Evolutionary conservation across 1,284 basidiomycete genomes (phyloP).

Genomic region (Trichosporon inkin): DNA sequence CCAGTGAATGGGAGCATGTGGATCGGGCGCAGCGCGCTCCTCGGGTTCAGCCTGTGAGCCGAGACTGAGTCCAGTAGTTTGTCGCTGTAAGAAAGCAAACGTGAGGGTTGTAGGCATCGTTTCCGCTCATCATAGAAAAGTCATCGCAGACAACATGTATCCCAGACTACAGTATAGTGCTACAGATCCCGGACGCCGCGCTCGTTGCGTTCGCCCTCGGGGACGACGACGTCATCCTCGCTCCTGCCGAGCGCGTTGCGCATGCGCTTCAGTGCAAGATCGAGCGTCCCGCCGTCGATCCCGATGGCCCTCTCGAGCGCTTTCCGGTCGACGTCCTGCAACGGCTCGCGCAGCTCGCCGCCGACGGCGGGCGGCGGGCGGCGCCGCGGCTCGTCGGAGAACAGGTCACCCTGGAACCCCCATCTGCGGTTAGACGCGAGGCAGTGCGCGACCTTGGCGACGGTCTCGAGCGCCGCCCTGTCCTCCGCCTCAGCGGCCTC

Average conservation of each 20-base stretch:
- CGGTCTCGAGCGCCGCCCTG: neutral
- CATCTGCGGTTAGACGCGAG: slow-evolving; percentile 15
- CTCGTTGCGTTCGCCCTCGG: slow-evolving; percentile 20
- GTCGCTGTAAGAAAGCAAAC: neutral
- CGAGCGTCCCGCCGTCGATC: slow-evolving; percentile 4
- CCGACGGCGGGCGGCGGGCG: neutral
- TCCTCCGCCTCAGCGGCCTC: neutral
- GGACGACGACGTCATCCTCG: slow-evolving; percentile 9
- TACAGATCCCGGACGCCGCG: slow-evolving; percentile 24
- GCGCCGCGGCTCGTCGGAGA: neutral
- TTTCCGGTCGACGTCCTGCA: neutral
- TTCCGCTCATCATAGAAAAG: neutral
- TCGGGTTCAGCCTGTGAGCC: neutral
- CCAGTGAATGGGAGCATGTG: slow-evolving; percentile 45
- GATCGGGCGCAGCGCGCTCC: slow-evolving; percentile 23
- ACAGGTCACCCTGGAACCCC: slow-evolving; percentile 15
- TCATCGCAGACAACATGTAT: neutral
- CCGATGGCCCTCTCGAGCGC: neutral
- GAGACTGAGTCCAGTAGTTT: no score
- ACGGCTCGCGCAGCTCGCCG: slow-evolving; percentile 3
- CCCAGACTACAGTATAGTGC: neutral
- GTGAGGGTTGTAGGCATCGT: neutral
- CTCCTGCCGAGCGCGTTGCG: slow-evolving; percentile 10
- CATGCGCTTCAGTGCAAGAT: slow-evolving; percentile 9
- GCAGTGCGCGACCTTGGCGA: slow-evolving; percentile 4